These are phyloP conservation scores for Medicago arabica DNA, from an alignment of 306 rosid species.

Conservation along the genomic window DNA sequence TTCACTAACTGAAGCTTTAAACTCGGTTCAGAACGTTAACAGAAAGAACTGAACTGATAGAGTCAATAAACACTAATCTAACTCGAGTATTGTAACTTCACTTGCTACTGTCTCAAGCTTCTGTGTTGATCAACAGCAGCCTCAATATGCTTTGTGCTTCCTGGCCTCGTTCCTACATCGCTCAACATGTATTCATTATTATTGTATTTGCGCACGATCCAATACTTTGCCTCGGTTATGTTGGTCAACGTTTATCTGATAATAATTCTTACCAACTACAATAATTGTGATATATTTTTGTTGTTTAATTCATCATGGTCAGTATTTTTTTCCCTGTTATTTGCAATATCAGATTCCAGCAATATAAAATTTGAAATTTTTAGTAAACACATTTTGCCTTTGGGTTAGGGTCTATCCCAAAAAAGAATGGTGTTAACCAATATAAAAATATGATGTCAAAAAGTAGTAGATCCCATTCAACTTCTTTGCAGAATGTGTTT, in stretches of 20 bases:
- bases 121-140: neutral
- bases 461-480: neutral
- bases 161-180: neutral
- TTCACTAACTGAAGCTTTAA: conserved; percentile 11
- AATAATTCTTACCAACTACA: neutral
- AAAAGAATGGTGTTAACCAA: neutral
- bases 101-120: neutral
- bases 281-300: neutral
- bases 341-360: conserved; percentile 7
- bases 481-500: neutral
- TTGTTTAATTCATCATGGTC: conserved; percentile 2
- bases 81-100: neutral
- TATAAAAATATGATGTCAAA: neutral
- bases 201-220: neutral
- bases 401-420: neutral
- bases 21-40: neutral
- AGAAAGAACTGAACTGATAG: neutral
- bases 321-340: neutral
- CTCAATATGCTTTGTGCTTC: neutral
- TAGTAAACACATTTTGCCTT: neutral
- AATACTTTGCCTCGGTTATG: neutral
- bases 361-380: neutral
- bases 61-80: neutral
- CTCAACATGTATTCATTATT: neutral
- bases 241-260: neutral